phyloP scores from a whole-genome alignment of 495 filamentous ascomycete species.

The Neurospora sp. region DNA sequence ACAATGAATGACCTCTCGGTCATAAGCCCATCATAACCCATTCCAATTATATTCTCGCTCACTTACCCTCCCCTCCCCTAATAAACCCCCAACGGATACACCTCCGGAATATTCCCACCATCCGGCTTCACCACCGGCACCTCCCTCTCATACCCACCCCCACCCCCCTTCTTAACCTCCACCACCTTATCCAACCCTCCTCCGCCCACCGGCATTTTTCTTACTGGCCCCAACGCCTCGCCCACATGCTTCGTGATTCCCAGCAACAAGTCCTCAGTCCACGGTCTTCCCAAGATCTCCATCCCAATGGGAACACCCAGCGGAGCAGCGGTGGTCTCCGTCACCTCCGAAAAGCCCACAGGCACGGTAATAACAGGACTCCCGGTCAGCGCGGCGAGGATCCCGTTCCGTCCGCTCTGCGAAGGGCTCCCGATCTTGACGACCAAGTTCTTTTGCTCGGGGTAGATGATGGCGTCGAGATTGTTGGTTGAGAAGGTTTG shows the following conservation, averaged over 20 bases:
- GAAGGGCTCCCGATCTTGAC: slow-evolving; percentile 44
- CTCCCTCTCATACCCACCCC: slow-evolving; percentile 13
- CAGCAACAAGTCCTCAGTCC: slow-evolving; percentile 43
- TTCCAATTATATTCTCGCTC: not conserved
- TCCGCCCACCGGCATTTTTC: slow-evolving; percentile 34
- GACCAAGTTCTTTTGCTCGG: slow-evolving; percentile 54
- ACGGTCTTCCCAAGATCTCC: slow-evolving; percentile 50
- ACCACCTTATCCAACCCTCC: slow-evolving; percentile 13
- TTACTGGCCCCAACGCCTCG: slow-evolving; percentile 33
- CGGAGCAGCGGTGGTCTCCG: slow-evolving; percentile 39
- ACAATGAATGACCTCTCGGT: no score
- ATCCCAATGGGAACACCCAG: slow-evolving; percentile 52
- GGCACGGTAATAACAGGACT: slow-evolving; percentile 54
- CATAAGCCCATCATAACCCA: no score
- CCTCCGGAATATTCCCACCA: slow-evolving; percentile 24
- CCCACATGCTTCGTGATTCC: slow-evolving; percentile 30
- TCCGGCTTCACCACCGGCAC: slow-evolving; percentile 37
- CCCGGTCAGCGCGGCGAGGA: slow-evolving; percentile 54
- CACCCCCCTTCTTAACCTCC: slow-evolving; percentile 13
- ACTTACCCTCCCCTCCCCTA: not conserved
- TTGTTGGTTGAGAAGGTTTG: slow-evolving; percentile 34
- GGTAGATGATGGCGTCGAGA: slow-evolving; percentile 53
- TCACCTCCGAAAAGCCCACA: slow-evolving; percentile 30
- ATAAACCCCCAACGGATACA: slow-evolving; percentile 36
- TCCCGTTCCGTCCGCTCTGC: slow-evolving; percentile 53